A percentile compares a stretch with the other conserved stretches of the same genome.
Conservation (phyloP, 73 alveolate species). For the Paramecium pentaurelia region DNA sequence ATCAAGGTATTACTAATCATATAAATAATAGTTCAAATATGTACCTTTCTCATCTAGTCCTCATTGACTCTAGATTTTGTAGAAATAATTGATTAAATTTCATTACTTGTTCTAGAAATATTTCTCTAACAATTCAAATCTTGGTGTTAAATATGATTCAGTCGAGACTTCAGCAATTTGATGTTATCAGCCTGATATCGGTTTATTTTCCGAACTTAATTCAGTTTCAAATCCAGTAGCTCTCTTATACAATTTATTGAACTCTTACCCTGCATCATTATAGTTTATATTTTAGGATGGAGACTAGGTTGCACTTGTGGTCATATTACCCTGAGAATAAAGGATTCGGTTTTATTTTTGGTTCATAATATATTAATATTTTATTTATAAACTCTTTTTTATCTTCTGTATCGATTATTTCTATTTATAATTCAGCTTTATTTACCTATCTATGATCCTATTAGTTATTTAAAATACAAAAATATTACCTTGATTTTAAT, state of each 20-base stretch:
- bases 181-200: background rate
- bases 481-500: no score
- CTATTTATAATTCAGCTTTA: background rate
- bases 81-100: background rate
- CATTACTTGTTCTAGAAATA: slow-evolving; percentile 9
- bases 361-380: background rate
- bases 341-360: background rate
- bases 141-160: slow-evolving; percentile 19
- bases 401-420: background rate
- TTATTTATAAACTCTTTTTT: background rate
- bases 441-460: no score
- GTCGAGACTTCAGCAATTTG: background rate
- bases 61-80: background rate
- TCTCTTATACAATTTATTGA: background rate
- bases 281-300: background rate
- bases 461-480: background rate
- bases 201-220: slow-evolving; percentile 29
- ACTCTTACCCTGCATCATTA: slow-evolving; percentile 5
- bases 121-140: background rate
- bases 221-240: slow-evolving; percentile 8
- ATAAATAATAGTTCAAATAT: background rate
- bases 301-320: background rate
- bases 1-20: background rate
- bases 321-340: background rate
- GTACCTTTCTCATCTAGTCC: slow-evolving; percentile 1